Evolutionary conservation across 1,139 yeast species (phyloP).

Genomic region (Yamadazyma blattariae): DNA sequence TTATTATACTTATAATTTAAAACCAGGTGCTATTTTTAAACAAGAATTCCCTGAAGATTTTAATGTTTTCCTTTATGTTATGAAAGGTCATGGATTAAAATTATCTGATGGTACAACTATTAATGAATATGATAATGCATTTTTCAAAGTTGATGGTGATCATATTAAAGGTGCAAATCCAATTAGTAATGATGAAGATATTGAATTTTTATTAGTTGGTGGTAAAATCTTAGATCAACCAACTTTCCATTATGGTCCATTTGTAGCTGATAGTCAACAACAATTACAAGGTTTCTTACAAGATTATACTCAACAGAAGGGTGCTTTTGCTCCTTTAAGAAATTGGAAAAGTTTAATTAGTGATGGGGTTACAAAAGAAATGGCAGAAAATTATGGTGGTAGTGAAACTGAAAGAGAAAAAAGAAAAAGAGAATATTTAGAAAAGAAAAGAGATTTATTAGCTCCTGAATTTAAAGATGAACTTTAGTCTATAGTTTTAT

Average conservation of each 20-base stretch:
- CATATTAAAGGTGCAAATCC: conserved; percentile 50
- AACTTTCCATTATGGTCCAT: conserved; percentile 87
- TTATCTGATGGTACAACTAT: conserved; percentile 42
- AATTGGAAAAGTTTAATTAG: conserved; percentile 71
- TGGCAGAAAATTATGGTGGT: conserved; percentile 41
- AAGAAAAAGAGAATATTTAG: conserved; percentile 25
- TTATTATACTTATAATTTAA: conserved; percentile 64
- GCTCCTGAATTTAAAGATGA: conserved; percentile 16
- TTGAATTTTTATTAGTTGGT: conserved; percentile 68
- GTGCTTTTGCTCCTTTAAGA: conserved; percentile 72
- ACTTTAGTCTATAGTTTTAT: conserved; percentile 9
- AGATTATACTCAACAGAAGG: conserved; percentile 65
- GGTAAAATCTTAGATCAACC: conserved; percentile 78
- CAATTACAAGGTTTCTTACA: conserved; percentile 64
- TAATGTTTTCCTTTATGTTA: conserved; percentile 71
- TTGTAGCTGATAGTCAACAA: conserved; percentile 66
- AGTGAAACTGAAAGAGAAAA: conserved; percentile 31
- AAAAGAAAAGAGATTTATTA: conserved; percentile 10
- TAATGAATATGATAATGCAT: conserved; percentile 52
- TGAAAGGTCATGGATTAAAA: conserved; percentile 56
- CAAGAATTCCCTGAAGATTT: conserved; percentile 63
- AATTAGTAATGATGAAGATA: conserved; percentile 25
- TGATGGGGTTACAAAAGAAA: conserved; percentile 51
- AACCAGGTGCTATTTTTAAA: conserved; percentile 64
- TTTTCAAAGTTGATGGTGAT: conserved; percentile 68